phyloP scores from a whole-genome alignment of 176 grass and related monocot genomes.

The Musa itinerans region DNA sequence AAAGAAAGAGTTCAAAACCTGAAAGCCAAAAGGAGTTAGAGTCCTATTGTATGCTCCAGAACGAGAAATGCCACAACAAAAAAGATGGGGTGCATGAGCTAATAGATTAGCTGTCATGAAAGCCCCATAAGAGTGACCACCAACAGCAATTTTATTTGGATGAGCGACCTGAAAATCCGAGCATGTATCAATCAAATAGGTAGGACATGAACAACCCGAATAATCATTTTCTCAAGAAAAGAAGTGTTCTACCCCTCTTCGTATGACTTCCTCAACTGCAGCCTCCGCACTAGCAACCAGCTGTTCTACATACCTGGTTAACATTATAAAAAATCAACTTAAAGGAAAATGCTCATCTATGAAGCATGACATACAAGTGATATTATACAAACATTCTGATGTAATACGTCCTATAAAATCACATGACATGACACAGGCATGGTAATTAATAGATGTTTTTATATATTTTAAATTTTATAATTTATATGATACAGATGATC shows the following conservation, averaged over 20 bases:
- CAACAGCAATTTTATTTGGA: constrained; percentile 88
- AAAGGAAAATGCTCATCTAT: neutral
- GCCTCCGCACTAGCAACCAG: constrained; percentile 87
- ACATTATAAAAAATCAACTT: neutral
- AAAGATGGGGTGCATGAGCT: constrained; percentile 98
- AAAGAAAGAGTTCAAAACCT: constrained; percentile 31
- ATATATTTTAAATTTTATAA: too few species aligned
- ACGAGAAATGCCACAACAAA: constrained; percentile 84
- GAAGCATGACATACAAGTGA: neutral
- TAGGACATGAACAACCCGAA: neutral
- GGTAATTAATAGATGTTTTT: too few species aligned
- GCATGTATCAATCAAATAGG: neutral
- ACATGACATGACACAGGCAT: too few species aligned
- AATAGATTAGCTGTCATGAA: constrained; percentile 99
- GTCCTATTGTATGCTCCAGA: constrained; percentile 99
- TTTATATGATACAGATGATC: too few species aligned
- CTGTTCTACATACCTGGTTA: constrained; percentile 81
- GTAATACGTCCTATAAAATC: too few species aligned
- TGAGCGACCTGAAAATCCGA: constrained; percentile 63
- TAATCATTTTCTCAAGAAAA: neutral
- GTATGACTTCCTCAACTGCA: constrained; percentile 83
- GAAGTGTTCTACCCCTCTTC: constrained; percentile 65
- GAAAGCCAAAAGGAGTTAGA: constrained; percentile 98
- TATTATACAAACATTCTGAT: too few species aligned
- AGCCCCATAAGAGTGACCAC: constrained; percentile 97